phyloP scores from a whole-genome alignment of 2,329 filamentous ascomycete genomes.

The Colletotrichum tropicicola region DNA sequence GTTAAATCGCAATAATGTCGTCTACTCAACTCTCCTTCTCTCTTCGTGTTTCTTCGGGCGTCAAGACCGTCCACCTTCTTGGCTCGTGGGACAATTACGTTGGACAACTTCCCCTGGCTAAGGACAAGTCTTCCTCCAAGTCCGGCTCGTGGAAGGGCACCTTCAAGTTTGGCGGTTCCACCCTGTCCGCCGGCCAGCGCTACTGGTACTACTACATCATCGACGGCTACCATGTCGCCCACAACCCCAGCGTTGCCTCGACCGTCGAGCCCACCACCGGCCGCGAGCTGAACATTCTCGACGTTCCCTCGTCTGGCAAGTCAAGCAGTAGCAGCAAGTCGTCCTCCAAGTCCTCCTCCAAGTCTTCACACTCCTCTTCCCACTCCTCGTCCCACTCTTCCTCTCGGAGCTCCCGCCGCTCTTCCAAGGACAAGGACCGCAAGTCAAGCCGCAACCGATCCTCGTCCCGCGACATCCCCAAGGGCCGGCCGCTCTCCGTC shows the following conservation, averaged over 20 bases:
- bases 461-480: slow-evolving; percentile 75
- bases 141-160: slow-evolving; percentile 93
- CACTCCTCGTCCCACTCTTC: slow-evolving; percentile 57
- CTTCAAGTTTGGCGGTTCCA: slow-evolving; percentile 91
- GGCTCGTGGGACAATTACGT: slow-evolving; percentile 98
- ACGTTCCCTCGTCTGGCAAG: slow-evolving; percentile 71
- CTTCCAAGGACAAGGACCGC: slow-evolving; percentile 47
- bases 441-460: slow-evolving; percentile 58
- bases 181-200: slow-evolving; percentile 86
- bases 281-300: slow-evolving; percentile 96
- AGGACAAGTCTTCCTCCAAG: slow-evolving; percentile 84
- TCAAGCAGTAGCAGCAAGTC: slow-evolving; percentile 45
- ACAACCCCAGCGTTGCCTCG: slow-evolving; percentile 90
- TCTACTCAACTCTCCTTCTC: slow-evolving; percentile 94
- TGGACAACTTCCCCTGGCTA: slow-evolving; percentile 92
- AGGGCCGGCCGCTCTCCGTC: slow-evolving; percentile 87
- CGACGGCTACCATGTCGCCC: slow-evolving; percentile 97
- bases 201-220: slow-evolving; percentile 99
- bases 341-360: slow-evolving; percentile 43
- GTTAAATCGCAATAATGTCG: slow-evolving; percentile 72
- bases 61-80: slow-evolving; percentile 97
- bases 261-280: slow-evolving; percentile 96
- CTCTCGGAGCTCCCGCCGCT: slow-evolving; percentile 44
- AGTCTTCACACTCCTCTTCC: slow-evolving; percentile 53
- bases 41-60: slow-evolving; percentile 93